Percentiles rank a stretch among this genome's conserved stretches.
These are phyloP conservation scores for Wickerhamiella brachini DNA, from an alignment of 805 yeast species.

Conservation along the genomic window DNA sequence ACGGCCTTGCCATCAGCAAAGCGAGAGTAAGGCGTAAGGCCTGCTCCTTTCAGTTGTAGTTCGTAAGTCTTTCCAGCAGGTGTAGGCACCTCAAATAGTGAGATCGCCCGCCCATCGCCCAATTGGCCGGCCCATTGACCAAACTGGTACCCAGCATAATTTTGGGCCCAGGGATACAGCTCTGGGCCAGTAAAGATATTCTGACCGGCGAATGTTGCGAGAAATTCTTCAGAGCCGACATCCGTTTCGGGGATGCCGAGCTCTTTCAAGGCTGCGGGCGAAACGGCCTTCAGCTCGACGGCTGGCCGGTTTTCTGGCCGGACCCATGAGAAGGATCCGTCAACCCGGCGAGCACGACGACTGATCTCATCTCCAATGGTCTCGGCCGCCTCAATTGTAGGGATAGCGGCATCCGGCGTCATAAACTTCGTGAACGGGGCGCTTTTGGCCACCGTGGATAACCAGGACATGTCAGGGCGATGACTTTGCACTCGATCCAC, in stretches of 20 bases:
- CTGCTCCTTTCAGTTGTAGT: slow-evolving; percentile 83
- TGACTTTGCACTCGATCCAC: neutral
- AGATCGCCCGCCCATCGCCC: slow-evolving; percentile 89
- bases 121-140: slow-evolving; percentile 94
- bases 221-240: slow-evolving; percentile 32
- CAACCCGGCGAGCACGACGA: slow-evolving; percentile 38
- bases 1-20: slow-evolving; percentile 97
- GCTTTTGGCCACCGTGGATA: slow-evolving; percentile 11
- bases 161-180: slow-evolving; percentile 73
- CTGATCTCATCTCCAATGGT: slow-evolving; percentile 24
- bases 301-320: slow-evolving; percentile 44
- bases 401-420: slow-evolving; percentile 28
- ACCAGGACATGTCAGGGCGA: neutral
- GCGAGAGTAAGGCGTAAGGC: slow-evolving; percentile 80
- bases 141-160: slow-evolving; percentile 94
- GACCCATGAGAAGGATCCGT: slow-evolving; percentile 59
- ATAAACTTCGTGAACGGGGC: slow-evolving; percentile 23
- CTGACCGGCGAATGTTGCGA: slow-evolving; percentile 49
- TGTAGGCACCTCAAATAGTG: slow-evolving; percentile 57
- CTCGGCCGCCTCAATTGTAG: slow-evolving; percentile 26
- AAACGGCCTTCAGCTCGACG: slow-evolving; percentile 38
- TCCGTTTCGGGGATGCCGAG: slow-evolving; percentile 38
- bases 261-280: slow-evolving; percentile 46
- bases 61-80: slow-evolving; percentile 35
- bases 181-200: slow-evolving; percentile 24